Conservation (phyloP, 148 eudicot genomes). For the Linanthus parryae region DNA sequence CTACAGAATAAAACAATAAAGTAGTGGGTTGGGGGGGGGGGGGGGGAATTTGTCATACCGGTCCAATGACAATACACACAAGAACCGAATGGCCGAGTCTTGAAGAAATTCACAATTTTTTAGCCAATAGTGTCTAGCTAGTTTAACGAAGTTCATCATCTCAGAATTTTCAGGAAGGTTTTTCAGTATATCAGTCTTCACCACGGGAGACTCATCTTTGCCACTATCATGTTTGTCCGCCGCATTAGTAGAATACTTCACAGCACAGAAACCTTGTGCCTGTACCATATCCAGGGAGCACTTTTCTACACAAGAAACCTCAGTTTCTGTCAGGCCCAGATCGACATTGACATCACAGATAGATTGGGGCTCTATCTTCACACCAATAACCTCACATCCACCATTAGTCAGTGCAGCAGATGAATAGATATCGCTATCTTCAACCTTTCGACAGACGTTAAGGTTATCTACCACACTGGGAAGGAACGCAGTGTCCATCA, state of each 20-base stretch:
- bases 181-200: constrained; percentile 25
- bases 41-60: constrained; percentile 36
- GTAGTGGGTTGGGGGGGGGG: no score
- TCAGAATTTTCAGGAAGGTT: constrained; percentile 43
- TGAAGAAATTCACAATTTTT: constrained; percentile 82
- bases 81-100: constrained; percentile 90
- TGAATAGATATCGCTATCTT: constrained; percentile 23
- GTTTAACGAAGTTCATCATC: constrained; percentile 53
- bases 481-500: constrained; percentile 1
- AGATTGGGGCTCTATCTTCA: constrained; percentile 38
- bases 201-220: no score
- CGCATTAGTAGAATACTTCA: no score
- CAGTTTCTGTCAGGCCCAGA: constrained; percentile 15
- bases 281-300: no score
- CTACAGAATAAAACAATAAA: no score
- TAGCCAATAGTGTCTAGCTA: constrained; percentile 71
- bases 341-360: constrained; percentile 20
- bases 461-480: constrained; percentile 13
- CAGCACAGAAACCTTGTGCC: no score
- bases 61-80: constrained; percentile 90
- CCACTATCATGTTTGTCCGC: no score
- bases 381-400: constrained; percentile 24
- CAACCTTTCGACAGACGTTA: constrained; percentile 26
- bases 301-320: constrained; percentile 26
- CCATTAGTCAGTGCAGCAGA: constrained; percentile 25